Evolutionary conservation across 2,329 filamentous ascomycete species (phyloP).

Genomic region (Aureobasidium leucospermi): DNA sequence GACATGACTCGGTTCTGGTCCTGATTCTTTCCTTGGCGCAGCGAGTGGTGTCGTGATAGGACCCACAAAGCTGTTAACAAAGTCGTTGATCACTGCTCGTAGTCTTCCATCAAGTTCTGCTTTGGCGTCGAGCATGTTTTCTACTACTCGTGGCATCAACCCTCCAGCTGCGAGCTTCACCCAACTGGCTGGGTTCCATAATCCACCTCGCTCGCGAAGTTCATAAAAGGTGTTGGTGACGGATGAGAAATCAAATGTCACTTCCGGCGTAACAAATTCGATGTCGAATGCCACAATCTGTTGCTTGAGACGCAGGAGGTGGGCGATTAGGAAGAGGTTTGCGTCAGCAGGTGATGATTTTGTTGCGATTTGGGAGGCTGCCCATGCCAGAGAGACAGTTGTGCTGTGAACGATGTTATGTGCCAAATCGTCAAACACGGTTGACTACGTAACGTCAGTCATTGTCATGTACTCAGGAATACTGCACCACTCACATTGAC

Average conservation of each 20-base stretch:
- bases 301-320: constrained; percentile 90
- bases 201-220: constrained; percentile 54
- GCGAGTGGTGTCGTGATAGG: constrained; percentile 48
- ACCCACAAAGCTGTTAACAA: constrained; percentile 51
- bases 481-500: constrained; percentile 49
- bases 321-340: constrained; percentile 89
- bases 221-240: constrained; percentile 62
- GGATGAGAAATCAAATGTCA: constrained; percentile 59
- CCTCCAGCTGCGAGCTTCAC: constrained; percentile 46
- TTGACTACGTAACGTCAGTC: constrained; percentile 40
- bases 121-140: constrained; percentile 66
- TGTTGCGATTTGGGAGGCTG: constrained; percentile 57
- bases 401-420: constrained; percentile 86
- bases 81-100: constrained; percentile 57
- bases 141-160: constrained; percentile 57
- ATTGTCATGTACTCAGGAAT: constrained; percentile 13
- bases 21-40: constrained; percentile 18
- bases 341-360: constrained; percentile 62
- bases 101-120: constrained; percentile 58
- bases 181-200: constrained; percentile 59
- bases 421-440: constrained; percentile 63
- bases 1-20: constrained; percentile 19
- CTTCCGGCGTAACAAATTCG: constrained; percentile 60
- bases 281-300: constrained; percentile 96
- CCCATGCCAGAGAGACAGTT: constrained; percentile 72